Evolutionary conservation across 148 eudicot genomes (phyloP), one percentile per base, ranked within the genome.

Genomic region (Nepenthes gracilis): DNA sequence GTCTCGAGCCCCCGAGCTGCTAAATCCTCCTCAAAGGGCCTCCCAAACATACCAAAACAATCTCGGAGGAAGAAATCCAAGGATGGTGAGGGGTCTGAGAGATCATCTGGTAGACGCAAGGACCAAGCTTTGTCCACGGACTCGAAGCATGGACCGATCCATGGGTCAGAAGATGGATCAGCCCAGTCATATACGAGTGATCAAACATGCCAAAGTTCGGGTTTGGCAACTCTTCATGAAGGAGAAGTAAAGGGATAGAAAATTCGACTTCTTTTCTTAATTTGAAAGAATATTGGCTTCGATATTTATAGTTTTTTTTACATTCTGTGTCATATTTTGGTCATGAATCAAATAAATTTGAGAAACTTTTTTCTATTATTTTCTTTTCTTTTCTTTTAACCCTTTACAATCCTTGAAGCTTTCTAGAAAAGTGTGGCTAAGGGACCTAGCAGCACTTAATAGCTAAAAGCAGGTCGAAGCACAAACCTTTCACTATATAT

Each of bases 11-110:
- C 53, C 23, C 38, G 9, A 1, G 43, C 9, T 6, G 56, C 51
- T 11, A n/a, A n/a, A n/a, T 70, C 49, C 2, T 38, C 49, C 11
- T 47, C 76, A 9, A 56, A 61, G 34, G 40, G 13, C 43, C 73
- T 68, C 55, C 83, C 88, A 0, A 80, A 87, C 43, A 68, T 78
- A 65, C 87, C 87, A 1, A 87, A 84, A 65, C 83, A 82, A 56
- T 62, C 87, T 2, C 68, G 83, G 2, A 67, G 82, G 65, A 87
- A 82, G 72, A 87, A 84, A 64, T 73, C 95, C 3, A 87, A 82
- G 73, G 85, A 84, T 8, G 55, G 67, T 1, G 64, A 43, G 4
- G 66, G 71, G 0, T 72, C 79, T 5, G 57, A 70, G 4, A 61
- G 74, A 51, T 37, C 72, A 3, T 58, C 75, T 49, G 6, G 9